Evolutionary conservation across 2,329 filamentous ascomycete genomes (phyloP), one percentile per base, ranked within the genome.

Genomic region (Arthroderma sp.): DNA sequence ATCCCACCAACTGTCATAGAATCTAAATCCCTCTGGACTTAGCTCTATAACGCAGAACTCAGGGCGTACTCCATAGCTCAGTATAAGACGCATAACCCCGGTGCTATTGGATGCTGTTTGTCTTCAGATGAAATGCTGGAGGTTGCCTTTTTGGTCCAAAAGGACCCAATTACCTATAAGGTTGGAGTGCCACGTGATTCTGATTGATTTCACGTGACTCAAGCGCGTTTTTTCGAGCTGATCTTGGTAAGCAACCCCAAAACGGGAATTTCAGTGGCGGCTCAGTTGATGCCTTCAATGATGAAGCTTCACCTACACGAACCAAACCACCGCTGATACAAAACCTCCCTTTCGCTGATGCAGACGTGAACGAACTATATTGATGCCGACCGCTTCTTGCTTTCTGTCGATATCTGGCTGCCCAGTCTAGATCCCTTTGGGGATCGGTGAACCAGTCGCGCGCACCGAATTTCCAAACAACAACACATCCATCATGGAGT

Each of bases 401-500:
- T 19, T 33, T 4, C 47, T 19, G 28, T 51, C 25, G 47, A 51
- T 33, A 51, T 55, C 35, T 51, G 55, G 52, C 41, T 49, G 28
- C 19, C 43, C 17, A 17, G 25, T 28, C 15, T n/a, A 38, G 51
- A 54, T 57, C 55, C 49, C 58, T 60, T 55, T 56, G 58, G 51
- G 25, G 54, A 38, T 52, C 11, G 37, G 7, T 55, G 54, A 59
- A 59, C 35, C 55, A 17, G 47, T n/a, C 25, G 47, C 47, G 44
- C 44, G 47, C 47, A 51, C 58, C 25, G 8, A 39, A 21, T 54
- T 39, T 54, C 51, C 13, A 15, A 17, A 9, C 28, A 39, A 15
- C 53, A 38, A 55, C 53, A 37, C 55, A 38, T 23, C 44, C 23
- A 54, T 35, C 33, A 81, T 81, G 78, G 78, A 77, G 60, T 79